phyloP scores from a whole-genome alignment of 129 eudicot genomes.

The Artemisia annua region DNA sequence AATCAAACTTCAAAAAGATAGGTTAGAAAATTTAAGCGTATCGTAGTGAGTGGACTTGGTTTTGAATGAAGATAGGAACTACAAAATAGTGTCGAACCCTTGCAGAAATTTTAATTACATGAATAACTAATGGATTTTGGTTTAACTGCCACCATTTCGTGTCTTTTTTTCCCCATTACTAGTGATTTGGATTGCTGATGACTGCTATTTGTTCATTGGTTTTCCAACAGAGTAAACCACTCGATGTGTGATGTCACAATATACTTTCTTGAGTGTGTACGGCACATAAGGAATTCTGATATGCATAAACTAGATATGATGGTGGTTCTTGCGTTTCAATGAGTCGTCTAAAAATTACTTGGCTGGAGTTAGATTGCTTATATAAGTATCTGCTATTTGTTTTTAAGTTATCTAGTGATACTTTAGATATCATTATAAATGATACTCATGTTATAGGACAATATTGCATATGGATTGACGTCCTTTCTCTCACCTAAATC shows the following conservation, averaged over 20 bases:
- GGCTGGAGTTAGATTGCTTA: neutral
- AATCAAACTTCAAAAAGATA: neutral
- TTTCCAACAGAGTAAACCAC: neutral
- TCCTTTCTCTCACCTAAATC: constrained; percentile 10
- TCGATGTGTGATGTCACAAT: neutral
- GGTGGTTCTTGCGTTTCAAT: neutral
- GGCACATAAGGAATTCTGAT: neutral
- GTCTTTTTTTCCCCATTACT: neutral
- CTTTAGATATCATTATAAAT: constrained; percentile 8
- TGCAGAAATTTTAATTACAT: neutral
- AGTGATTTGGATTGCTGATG: neutral
- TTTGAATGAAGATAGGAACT: no score
- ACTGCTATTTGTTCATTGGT: neutral
- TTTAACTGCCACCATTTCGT: neutral
- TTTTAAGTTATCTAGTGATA: constrained; percentile 2
- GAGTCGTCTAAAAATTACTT: neutral
- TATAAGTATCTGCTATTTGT: neutral
- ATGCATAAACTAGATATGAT: neutral
- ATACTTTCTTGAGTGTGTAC: neutral
- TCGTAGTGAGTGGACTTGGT: neutral
- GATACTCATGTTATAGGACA: neutral
- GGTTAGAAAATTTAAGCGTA: neutral
- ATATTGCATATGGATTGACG: neutral
- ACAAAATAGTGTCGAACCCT: neutral
- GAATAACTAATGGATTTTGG: neutral